Conservation (phyloP, 2,329 filamentous ascomycete species). For the Talaromyces verruculosus region DNA sequence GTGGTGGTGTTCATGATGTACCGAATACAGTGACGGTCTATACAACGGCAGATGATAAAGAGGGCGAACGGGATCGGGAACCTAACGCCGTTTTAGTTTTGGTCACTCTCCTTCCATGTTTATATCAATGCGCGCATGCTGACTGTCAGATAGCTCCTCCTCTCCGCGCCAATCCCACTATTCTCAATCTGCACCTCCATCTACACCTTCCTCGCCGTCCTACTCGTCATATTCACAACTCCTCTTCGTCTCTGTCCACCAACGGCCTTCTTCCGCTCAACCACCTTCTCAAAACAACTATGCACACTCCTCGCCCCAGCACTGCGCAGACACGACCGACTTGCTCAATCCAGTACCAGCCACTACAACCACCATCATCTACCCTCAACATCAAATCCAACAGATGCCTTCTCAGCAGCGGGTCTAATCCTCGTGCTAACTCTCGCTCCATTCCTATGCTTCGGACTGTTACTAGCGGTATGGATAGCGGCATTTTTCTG, state of each 20-base stretch:
- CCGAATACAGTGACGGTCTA: conserved; percentile 20
- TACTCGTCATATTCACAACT: conserved; percentile 53
- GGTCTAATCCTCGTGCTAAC: conserved; percentile 54
- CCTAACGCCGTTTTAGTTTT: conserved; percentile 22
- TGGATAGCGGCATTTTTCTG: conserved; percentile 64
- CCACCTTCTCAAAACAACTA: conserved; percentile 51
- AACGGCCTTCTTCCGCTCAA: conserved; percentile 44
- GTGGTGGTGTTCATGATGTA: conserved; percentile 14
- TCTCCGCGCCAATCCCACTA: conserved; percentile 55
- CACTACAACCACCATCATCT: conserved; percentile 28
- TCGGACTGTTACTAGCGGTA: conserved; percentile 56
- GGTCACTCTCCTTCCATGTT: conserved; percentile 22
- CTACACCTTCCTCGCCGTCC: conserved; percentile 55
- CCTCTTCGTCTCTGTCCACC: conserved; percentile 57
- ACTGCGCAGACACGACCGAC: conserved; percentile 49
- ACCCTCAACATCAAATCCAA: conserved; percentile 43
- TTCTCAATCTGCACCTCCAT: conserved; percentile 55
- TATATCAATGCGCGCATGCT: not conserved
- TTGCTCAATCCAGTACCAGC: conserved; percentile 24
- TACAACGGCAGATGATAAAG: conserved; percentile 13
- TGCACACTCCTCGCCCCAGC: conserved; percentile 55
- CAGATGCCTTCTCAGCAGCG: conserved; percentile 37
- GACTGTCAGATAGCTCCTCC: conserved; percentile 47
- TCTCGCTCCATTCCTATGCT: conserved; percentile 56
- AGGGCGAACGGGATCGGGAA: conserved; percentile 1